Percentiles rank a stretch among this genome's conserved stretches.
These are phyloP conservation scores for Metarhizium humberi DNA, from an alignment of 2,329 filamentous ascomycete species.

Conservation along the genomic window DNA sequence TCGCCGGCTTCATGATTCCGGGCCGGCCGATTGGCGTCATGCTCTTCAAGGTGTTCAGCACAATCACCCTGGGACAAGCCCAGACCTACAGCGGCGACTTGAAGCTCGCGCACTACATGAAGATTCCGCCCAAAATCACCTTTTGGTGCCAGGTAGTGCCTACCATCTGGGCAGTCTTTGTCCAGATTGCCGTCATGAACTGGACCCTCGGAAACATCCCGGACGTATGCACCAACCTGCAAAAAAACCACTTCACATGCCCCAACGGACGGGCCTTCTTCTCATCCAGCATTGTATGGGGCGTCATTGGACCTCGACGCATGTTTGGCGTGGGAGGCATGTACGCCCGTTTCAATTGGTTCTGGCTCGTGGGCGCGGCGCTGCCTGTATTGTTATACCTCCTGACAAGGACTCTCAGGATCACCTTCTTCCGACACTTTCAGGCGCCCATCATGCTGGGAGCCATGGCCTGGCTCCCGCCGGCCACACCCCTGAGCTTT, in stretches of 20 bases:
- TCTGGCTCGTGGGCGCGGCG: conserved; percentile 19
- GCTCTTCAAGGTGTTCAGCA: conserved; percentile 18
- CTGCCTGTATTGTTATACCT: conserved; percentile 41
- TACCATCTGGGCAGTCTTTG: no score
- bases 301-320: conserved; percentile 34
- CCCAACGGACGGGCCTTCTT: conserved; percentile 25
- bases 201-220: no score
- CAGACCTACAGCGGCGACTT: conserved; percentile 37
- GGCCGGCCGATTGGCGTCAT: conserved; percentile 2
- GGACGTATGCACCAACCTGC: no score
- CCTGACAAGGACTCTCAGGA: conserved; percentile 24
- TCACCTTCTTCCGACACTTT: conserved; percentile 34
- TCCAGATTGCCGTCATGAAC: no score
- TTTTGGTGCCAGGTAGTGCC: conserved; percentile 27
- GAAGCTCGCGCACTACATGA: conserved; percentile 41
- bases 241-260: no score
- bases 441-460: conserved; percentile 48
- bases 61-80: conserved; percentile 26
- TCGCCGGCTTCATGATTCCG: no score
- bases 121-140: conserved; percentile 32
- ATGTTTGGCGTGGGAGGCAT: no score
- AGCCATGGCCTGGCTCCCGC: conserved; percentile 29
- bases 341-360: no score
- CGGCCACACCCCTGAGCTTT: conserved; percentile 39
- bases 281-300: conserved; percentile 47